Percentiles rank a stretch among this genome's conserved stretches.
These are phyloP conservation scores for Cyberlindnera meyerae DNA, from an alignment of 805 yeast genomes.

Conservation along the genomic window DNA sequence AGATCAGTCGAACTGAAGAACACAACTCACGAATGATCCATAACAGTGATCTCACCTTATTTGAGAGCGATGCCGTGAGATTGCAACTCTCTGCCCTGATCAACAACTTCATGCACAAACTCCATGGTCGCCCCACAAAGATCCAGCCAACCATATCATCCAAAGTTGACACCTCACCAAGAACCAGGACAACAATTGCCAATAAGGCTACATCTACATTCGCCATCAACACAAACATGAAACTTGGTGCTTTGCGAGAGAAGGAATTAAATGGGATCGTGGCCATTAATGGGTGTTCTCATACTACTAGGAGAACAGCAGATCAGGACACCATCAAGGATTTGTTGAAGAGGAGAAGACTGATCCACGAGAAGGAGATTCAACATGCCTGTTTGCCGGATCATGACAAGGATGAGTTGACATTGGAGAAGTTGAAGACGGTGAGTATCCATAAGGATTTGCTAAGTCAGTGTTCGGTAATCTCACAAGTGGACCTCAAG, in stretches of 20 bases:
- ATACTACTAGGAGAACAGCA: neutral
- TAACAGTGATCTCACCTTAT: slow-evolving; percentile 30
- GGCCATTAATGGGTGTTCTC: too few species aligned
- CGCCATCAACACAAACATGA: slow-evolving; percentile 4
- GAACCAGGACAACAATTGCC: too few species aligned
- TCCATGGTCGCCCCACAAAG: neutral
- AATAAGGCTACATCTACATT: neutral
- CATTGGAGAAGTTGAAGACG: slow-evolving; percentile 5
- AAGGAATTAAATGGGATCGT: slow-evolving; percentile 13
- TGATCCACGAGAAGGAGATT: slow-evolving; percentile 1
- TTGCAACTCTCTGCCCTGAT: neutral
- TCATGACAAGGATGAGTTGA: slow-evolving; percentile 1
- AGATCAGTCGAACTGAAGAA: too few species aligned
- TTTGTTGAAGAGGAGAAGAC: slow-evolving; percentile 7
- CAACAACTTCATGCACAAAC: neutral
- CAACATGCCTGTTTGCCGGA: slow-evolving; percentile 1
- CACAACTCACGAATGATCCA: too few species aligned
- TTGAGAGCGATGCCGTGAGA: slow-evolving; percentile 17
- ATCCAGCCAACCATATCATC: neutral
- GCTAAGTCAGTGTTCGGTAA: slow-evolving; percentile 28
- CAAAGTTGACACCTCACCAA: too few species aligned
- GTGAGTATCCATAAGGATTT: slow-evolving; percentile 17
- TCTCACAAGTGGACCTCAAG: slow-evolving; percentile 59
- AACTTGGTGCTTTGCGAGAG: slow-evolving; percentile 11
- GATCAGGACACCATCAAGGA: slow-evolving; percentile 1